These are phyloP conservation scores for Epichloe amarillans DNA, from an alignment of 2,329 filamentous ascomycete genomes.

Conservation along the genomic window DNA sequence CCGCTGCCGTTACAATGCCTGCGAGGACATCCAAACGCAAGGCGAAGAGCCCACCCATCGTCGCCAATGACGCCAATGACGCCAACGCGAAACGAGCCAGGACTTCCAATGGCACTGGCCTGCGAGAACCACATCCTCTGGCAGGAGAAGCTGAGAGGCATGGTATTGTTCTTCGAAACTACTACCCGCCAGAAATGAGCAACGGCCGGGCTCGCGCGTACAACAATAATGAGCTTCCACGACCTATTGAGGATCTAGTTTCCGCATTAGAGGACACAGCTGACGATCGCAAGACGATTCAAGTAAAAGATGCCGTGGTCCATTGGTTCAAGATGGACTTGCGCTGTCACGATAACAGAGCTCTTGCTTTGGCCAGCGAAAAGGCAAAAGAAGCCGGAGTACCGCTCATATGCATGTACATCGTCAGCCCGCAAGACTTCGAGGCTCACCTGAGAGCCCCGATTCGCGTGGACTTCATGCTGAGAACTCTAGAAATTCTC, in stretches of 20 bases:
- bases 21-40: conserved; percentile 17
- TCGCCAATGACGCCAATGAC: conserved; percentile 13
- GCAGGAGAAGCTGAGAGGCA: conserved; percentile 34
- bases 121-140: conserved; percentile 33
- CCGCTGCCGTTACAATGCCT: conserved; percentile 15
- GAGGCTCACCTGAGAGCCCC: conserved; percentile 66
- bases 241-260: conserved; percentile 58
- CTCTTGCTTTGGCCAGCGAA: conserved; percentile 51
- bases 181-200: conserved; percentile 78
- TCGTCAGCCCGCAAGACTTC: conserved; percentile 73
- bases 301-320: conserved; percentile 50
- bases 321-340: conserved; percentile 90
- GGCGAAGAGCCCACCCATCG: conserved; percentile 9
- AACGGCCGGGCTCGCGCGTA: conserved; percentile 67
- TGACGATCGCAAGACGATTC: conserved; percentile 34
- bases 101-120: conserved; percentile 20
- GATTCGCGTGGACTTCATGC: conserved; percentile 63
- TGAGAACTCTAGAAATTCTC: conserved; percentile 56
- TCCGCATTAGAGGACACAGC: conserved; percentile 48
- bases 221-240: conserved; percentile 51
- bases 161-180: conserved; percentile 57
- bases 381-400: conserved; percentile 52
- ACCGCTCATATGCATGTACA: conserved; percentile 63
- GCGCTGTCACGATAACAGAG: conserved; percentile 59
- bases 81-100: conserved; percentile 20